Conservation (phyloP, 208 protist genomes). For the Leishmania gerbilli region DNA sequence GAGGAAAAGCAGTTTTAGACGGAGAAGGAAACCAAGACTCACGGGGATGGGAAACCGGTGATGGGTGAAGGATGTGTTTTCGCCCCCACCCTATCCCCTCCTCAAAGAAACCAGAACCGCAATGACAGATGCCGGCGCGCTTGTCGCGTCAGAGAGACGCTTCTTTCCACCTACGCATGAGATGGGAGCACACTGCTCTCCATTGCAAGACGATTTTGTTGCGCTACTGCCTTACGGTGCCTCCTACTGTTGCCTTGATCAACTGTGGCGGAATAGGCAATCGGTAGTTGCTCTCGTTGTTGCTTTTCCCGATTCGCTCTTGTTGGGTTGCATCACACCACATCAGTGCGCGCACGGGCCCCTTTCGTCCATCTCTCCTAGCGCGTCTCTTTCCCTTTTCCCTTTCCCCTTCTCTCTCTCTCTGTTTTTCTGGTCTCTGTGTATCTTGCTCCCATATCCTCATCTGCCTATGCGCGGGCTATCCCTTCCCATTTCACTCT, state of each 20-base stretch:
- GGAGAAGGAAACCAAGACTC: background rate
- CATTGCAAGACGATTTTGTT: background rate
- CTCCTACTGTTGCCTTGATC: background rate
- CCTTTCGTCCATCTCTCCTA: background rate
- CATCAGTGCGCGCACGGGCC: background rate
- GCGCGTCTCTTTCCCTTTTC: background rate
- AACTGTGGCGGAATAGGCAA: background rate
- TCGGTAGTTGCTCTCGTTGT: background rate
- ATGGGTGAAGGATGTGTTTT: background rate
- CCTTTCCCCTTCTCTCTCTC: background rate
- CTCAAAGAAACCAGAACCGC: background rate
- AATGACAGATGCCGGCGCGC: background rate
- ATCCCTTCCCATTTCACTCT: background rate
- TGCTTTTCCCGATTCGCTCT: background rate
- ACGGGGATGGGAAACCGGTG: background rate
- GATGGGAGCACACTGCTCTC: background rate
- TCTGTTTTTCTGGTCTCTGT: background rate
- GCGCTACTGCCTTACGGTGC: background rate
- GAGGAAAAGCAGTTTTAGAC: background rate
- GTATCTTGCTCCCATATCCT: background rate
- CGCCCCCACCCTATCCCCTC: background rate
- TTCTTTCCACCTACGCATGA: background rate
- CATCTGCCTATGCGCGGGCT: background rate
- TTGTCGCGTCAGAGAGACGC: background rate
- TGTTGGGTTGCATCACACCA: background rate